Evolutionary conservation across 495 filamentous ascomycete genomes (phyloP).

Genomic region (Venustampulla echinocandica): DNA sequence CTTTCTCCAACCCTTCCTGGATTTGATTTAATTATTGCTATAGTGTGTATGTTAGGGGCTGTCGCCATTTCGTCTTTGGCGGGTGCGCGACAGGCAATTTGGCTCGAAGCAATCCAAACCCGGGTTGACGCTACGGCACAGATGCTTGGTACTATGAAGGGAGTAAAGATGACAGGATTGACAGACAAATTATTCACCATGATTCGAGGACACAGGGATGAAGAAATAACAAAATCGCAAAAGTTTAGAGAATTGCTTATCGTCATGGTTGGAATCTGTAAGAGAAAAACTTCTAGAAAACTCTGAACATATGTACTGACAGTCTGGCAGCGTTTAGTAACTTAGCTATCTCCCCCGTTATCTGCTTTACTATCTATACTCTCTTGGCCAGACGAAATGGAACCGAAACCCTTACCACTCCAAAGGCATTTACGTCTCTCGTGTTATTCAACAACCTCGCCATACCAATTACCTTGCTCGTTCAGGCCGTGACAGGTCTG

Average conservation of each 20-base stretch:
- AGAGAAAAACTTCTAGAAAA: neutral
- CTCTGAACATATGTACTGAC: neutral
- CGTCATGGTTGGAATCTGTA: neutral
- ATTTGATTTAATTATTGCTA: slow-evolving; percentile 37
- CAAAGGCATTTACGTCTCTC: slow-evolving; percentile 28
- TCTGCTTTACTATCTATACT: neutral
- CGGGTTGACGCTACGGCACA: slow-evolving; percentile 25
- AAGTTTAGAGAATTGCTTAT: neutral
- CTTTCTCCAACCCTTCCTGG: slow-evolving; percentile 36
- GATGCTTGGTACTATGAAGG: slow-evolving; percentile 37
- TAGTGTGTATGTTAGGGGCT: slow-evolving; percentile 26
- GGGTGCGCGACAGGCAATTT: slow-evolving; percentile 28
- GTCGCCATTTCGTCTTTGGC: slow-evolving; percentile 5
- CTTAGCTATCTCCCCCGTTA: neutral
- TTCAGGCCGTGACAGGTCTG: slow-evolving; percentile 19
- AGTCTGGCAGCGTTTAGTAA: neutral
- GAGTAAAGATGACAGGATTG: slow-evolving; percentile 37
- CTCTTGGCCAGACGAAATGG: neutral
- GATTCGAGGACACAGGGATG: slow-evolving; percentile 31
- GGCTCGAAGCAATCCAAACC: slow-evolving; percentile 34
- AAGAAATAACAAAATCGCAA: slow-evolving; percentile 27
- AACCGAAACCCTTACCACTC: neutral
- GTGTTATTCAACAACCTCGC: slow-evolving; percentile 28
- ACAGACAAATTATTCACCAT: slow-evolving; percentile 24
- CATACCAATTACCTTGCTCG: slow-evolving; percentile 22